Conservation (phyloP, 1,284 basidiomycete genomes). For the Earliella scabrosa region DNA sequence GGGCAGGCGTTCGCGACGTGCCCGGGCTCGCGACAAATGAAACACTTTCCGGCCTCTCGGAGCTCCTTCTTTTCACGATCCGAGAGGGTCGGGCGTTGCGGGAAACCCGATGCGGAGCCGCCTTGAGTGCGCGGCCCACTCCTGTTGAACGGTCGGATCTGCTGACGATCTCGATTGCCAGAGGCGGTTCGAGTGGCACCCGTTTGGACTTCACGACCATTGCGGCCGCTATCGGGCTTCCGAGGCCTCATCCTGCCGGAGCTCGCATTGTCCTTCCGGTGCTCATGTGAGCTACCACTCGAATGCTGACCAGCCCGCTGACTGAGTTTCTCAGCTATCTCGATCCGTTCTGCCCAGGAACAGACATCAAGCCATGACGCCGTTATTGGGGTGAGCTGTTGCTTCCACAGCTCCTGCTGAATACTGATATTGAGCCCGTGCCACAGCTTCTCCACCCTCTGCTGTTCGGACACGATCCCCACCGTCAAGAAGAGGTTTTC, state of each 20-base stretch:
- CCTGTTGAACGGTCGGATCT: too few relatives aligned
- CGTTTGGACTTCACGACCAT: too few relatives aligned
- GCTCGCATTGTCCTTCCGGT: too few relatives aligned
- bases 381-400: conserved; percentile 30
- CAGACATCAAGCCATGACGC: conserved; percentile 16
- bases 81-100: too few relatives aligned
- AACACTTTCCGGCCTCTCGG: conserved; percentile 18
- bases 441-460: conserved; percentile 41
- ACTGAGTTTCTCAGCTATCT: conserved; percentile 14
- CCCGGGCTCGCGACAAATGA: conserved; percentile 15
- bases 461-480: conserved; percentile 33
- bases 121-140: too few relatives aligned
- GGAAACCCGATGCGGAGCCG: too few relatives aligned
- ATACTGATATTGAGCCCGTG: conserved; percentile 32
- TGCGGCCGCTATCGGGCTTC: too few relatives aligned
- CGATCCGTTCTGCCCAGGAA: conserved; percentile 15
- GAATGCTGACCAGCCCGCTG: neutral
- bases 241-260: too few relatives aligned
- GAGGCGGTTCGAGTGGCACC: too few relatives aligned
- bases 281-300: neutral
- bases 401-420: conserved; percentile 34
- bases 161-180: too few relatives aligned
- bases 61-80: too few relatives aligned
- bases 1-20: conserved; percentile 20
- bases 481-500: conserved; percentile 37